Conservation (phyloP, 495 filamentous ascomycete species). For the Apiosordaria backusii region DNA sequence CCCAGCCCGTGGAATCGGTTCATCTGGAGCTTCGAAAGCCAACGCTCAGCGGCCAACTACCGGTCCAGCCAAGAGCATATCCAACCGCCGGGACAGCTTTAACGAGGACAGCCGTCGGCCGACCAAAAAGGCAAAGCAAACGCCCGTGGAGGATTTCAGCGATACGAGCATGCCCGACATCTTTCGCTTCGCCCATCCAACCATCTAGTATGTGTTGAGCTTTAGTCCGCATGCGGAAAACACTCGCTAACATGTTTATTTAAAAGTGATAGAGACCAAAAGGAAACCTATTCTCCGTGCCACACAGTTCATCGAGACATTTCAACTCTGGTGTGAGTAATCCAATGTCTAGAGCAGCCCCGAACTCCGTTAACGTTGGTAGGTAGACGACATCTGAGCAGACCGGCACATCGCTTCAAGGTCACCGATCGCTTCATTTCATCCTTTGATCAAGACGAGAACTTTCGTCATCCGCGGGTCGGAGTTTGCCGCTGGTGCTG, state of each 20-base stretch:
- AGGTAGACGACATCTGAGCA: slow-evolving; percentile 29
- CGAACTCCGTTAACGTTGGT: neutral
- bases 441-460: slow-evolving; percentile 30
- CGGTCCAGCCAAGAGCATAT: neutral
- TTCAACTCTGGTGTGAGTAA: slow-evolving; percentile 35
- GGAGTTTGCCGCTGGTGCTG: slow-evolving; percentile 35
- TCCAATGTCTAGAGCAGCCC: neutral
- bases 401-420: slow-evolving; percentile 32
- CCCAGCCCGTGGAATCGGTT: neutral
- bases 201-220: slow-evolving; percentile 29
- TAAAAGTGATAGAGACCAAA: slow-evolving; percentile 28
- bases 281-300: slow-evolving; percentile 33
- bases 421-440: slow-evolving; percentile 30
- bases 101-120: slow-evolving; percentile 19
- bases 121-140: slow-evolving; percentile 23
- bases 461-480: slow-evolving; percentile 26
- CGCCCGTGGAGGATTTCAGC: slow-evolving; percentile 24
- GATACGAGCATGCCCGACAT: slow-evolving; percentile 35
- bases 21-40: neutral
- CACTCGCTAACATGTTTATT: slow-evolving; percentile 18
- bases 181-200: slow-evolving; percentile 31
- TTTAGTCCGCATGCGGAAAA: neutral
- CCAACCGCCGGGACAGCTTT: neutral
- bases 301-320: slow-evolving; percentile 36
- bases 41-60: neutral